Percentiles rank a stretch among this genome's conserved stretches.
These are phyloP conservation scores for Metschnikowia aberdeeniae DNA, from an alignment of 805 yeast genomes.

Conservation along the genomic window DNA sequence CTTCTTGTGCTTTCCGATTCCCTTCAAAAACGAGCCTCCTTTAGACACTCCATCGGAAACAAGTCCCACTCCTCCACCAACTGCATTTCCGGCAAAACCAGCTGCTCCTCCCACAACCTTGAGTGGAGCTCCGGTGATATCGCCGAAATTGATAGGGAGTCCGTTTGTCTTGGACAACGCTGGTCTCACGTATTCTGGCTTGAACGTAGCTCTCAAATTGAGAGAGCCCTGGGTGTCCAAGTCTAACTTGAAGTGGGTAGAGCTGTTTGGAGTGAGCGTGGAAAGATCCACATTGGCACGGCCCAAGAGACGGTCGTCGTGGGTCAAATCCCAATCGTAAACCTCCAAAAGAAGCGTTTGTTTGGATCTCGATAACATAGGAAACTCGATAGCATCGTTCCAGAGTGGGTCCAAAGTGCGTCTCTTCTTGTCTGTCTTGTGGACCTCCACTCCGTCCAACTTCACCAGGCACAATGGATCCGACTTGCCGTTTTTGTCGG, in stretches of 20 bases:
- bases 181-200: constrained; percentile 69
- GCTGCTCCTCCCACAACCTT: constrained; percentile 43
- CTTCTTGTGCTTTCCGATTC: constrained; percentile 23
- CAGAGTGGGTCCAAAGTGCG: constrained; percentile 71
- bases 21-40: constrained; percentile 42
- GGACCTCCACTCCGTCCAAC: constrained; percentile 51
- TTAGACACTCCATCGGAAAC: constrained; percentile 46
- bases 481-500: constrained; percentile 71
- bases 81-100: constrained; percentile 39
- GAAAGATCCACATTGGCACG: constrained; percentile 47
- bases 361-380: constrained; percentile 61
- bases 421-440: constrained; percentile 58
- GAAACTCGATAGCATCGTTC: constrained; percentile 62
- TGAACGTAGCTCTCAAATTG: constrained; percentile 50
- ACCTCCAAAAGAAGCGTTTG: constrained; percentile 46
- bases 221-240: constrained; percentile 65
- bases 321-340: constrained; percentile 78
- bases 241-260: constrained; percentile 44
- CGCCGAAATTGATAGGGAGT: constrained; percentile 38
- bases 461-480: constrained; percentile 62
- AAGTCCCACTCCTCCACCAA: constrained; percentile 44
- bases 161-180: constrained; percentile 38
- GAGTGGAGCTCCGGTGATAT: constrained; percentile 44
- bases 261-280: constrained; percentile 41
- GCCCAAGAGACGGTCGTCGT: constrained; percentile 61